Conservation (phyloP, 768 basidiomycete genomes). For the Phallus indusiatus region DNA sequence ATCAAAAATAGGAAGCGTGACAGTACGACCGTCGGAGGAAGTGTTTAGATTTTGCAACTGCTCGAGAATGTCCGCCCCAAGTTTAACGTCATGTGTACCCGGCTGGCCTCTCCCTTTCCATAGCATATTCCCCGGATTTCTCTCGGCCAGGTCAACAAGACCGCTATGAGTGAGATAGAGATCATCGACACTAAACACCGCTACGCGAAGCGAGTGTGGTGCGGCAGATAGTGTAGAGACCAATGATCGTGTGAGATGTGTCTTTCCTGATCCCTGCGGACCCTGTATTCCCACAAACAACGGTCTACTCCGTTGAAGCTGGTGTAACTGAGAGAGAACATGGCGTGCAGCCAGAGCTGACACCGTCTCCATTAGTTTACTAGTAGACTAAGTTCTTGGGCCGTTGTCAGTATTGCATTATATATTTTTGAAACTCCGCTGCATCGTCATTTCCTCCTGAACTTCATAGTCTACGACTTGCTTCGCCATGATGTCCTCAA, state of each 20-base stretch:
- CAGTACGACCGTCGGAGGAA: slow-evolving; percentile 1
- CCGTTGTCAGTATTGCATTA: neutral
- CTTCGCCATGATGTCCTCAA: slow-evolving; percentile 9
- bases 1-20: slow-evolving; percentile 74
- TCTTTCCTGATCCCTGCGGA: slow-evolving; percentile 89
- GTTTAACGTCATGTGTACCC: slow-evolving; percentile 77
- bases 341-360: slow-evolving; percentile 20
- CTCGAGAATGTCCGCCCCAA: slow-evolving; percentile 47
- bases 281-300: slow-evolving; percentile 86
- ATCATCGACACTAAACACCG: slow-evolving; percentile 71
- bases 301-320: slow-evolving; percentile 28
- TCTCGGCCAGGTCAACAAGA: slow-evolving; percentile 44
- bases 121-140: slow-evolving; percentile 52
- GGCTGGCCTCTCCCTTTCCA: slow-evolving; percentile 84
- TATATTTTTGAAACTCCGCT: slow-evolving; percentile 1
- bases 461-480: neutral
- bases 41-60: slow-evolving; percentile 37
- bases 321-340: slow-evolving; percentile 26
- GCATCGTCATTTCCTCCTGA: neutral
- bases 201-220: slow-evolving; percentile 45
- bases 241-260: slow-evolving; percentile 20
- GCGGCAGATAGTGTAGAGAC: slow-evolving; percentile 22
- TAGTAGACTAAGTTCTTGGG: too few relatives aligned
- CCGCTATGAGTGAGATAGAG: slow-evolving; percentile 70
- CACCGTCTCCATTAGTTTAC: neutral